Evolutionary conservation across 2,329 filamentous ascomycete species (phyloP).

Genomic region (Pezicula radicicola): DNA sequence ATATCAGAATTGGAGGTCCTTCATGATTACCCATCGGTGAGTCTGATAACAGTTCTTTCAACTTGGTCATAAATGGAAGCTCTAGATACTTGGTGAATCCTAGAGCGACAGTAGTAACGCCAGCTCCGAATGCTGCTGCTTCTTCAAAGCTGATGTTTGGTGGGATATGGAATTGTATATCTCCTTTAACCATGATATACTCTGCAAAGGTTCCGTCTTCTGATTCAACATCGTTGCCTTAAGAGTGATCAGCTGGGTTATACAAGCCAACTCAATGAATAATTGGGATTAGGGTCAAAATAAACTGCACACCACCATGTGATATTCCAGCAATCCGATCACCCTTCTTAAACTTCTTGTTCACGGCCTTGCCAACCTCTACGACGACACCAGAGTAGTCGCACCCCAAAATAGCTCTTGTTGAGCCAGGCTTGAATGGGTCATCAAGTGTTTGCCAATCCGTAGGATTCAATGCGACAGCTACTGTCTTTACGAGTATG

Average conservation of each 20-base stretch:
- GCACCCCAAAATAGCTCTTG: constrained; percentile 10
- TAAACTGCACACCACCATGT: constrained; percentile 16
- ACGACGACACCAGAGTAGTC: constrained; percentile 19
- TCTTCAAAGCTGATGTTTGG: constrained; percentile 40
- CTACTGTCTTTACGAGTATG: constrained; percentile 20
- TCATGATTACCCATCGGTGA: constrained; percentile 1
- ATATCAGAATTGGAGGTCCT: constrained; percentile 35
- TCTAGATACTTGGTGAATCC: constrained; percentile 18
- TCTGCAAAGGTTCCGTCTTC: constrained; percentile 21
- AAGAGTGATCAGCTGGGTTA: background rate
- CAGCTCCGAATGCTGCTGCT: constrained; percentile 30
- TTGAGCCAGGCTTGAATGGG: constrained; percentile 3
- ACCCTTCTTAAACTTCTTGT: constrained; percentile 14
- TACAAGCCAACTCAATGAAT: background rate
- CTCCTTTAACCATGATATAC: constrained; percentile 29
- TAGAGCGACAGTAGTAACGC: constrained; percentile 12
- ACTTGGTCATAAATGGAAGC: constrained; percentile 15
- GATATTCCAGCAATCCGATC: constrained; percentile 15
- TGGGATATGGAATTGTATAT: constrained; percentile 39
- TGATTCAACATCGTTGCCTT: constrained; percentile 13
- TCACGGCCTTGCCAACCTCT: constrained; percentile 11
- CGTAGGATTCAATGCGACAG: constrained; percentile 25
- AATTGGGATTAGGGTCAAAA: no score
- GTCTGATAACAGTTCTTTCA: no score
- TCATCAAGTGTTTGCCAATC: constrained; percentile 24